Base-by-base conservation (phyloP, 2,329 filamentous ascomycete genomes). In the Penicillium oxalicum region DNA sequence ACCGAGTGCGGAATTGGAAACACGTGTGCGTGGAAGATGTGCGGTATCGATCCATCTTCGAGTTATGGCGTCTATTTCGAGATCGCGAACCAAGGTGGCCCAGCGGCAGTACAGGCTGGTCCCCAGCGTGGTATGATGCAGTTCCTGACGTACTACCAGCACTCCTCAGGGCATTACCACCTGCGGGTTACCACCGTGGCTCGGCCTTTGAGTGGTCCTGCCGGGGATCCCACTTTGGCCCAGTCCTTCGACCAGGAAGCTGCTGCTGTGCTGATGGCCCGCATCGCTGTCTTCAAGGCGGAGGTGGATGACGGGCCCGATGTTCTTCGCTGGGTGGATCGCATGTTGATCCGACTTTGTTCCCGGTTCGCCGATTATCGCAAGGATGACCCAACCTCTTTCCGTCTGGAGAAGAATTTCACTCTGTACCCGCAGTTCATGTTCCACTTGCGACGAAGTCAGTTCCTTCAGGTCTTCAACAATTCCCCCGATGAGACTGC, bases 21-120 rank as follows among this genome's bases (percentile, higher is more conserved):
- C 67, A 98, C 93, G 0, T 97, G 91, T 71, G 91, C 91, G 3
- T 98, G 93, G 93, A 98, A 98, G 74, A 96, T 98, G 91, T 97
- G 93, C 63, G 91, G 90, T 58, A 96, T 98, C 58, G 91, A 97
- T 61, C 93, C 93, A 9, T 86, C 84, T 47, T 84, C 93, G 29
- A 96, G 90, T 63, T 97, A 97, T 62, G 93, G 90, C 52, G 81
- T 98, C 54, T 98, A 97, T 73, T 98, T 97, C 61, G 93, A 98
- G 70, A 94, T 98, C 65, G 91, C 93, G 40, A 89, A 87, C 61
- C 93, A 97, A 72, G 90, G 89, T 33, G 90, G 90, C 6, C 87
- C 90, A 12, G 80, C 87, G 42, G 83, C 88, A 55, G 87, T 94
- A 69, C 88, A 91, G 63, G 88, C 91, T 67, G 83, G 86, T 5